Conservation (phyloP, 371 early-diverging fungal species). For the Thermomucor indicae-seudaticae region DNA sequence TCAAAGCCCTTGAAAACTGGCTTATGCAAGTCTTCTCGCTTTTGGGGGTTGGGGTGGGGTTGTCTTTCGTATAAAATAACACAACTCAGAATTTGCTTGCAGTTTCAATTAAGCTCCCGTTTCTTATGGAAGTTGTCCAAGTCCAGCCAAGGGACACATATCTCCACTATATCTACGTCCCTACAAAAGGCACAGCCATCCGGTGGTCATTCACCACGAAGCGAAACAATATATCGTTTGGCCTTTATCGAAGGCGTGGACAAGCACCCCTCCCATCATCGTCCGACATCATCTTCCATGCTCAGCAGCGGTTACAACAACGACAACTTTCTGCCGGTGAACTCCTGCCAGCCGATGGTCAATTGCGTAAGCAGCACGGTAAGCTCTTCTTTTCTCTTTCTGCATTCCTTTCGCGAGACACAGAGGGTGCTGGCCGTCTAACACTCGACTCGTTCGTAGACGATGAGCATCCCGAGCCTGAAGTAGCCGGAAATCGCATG, state of each 20-base stretch:
- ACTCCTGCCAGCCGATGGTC: slow-evolving; percentile 3
- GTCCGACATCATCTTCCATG: slow-evolving; percentile 16
- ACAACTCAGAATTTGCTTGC: too few species aligned
- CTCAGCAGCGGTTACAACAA: slow-evolving; percentile 15
- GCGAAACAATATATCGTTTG: slow-evolving; percentile 86
- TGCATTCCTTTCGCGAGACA: neutral
- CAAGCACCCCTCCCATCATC: slow-evolving; percentile 17
- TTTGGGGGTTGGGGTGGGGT: too few species aligned
- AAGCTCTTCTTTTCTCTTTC: neutral
- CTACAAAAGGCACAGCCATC: slow-evolving; percentile 66
- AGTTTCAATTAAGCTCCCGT: too few species aligned
- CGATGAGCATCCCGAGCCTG: slow-evolving; percentile 9
- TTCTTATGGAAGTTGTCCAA: slow-evolving; percentile 77
- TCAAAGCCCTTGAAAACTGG: too few species aligned
- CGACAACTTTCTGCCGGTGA: slow-evolving; percentile 17
- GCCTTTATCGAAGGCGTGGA: slow-evolving; percentile 46
- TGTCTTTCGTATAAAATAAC: too few species aligned
- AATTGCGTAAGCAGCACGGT: neutral
- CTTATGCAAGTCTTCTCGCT: too few species aligned
- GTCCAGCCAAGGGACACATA: slow-evolving; percentile 82
- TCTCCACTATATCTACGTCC: slow-evolving; percentile 77
- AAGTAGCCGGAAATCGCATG: neutral
- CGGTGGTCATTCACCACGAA: slow-evolving; percentile 90
- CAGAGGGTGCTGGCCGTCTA: neutral
- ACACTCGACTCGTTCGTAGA: neutral